Evolutionary conservation across 2,329 filamentous ascomycete species (phyloP), one percentile per base, ranked within the genome.

Genomic region (Trichophyton schoenleinii): DNA sequence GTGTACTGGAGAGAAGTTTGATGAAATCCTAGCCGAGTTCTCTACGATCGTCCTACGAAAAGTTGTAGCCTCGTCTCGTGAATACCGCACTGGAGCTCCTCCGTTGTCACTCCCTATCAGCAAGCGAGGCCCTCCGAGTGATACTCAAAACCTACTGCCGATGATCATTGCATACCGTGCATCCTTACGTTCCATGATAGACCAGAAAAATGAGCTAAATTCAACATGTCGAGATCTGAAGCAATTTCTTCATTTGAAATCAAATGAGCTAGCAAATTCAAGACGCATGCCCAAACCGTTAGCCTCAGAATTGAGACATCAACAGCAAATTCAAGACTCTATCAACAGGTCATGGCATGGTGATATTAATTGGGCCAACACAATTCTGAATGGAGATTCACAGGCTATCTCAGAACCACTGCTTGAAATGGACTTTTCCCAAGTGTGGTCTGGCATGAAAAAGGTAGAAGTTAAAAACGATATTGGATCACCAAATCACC

Each of bases 1-100:
- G 68, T 99, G 94, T 75, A 91, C 88, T 66, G 92, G 92, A 4
- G 91, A 96, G 60, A 86, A 89, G 65, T 83, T 97, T 60, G 91
- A 91, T 70, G 94, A 99, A 70, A 77, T 96, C 0, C 79, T 97
- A 31, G 84, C 89, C 2, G 80, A 84, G 0, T 95, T 99, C 68
- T 96, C 92, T 0, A 88, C 88, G 13, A 83, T 85, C 0, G 91
- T 96, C 0, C 73, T 97, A 64, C 88, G 88, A 69, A 90, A 87
- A 69, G 73, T 83, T 44, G 55, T 44, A 0, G 74, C 88, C 22
- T 22, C 58, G 3, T 42, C 61, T 22, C 18, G 41, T 6, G 49
- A 59, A 25, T 44, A 63, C 34, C 28, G 55, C 22, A 0, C 55
- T 22, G 73, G 11, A 68, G 34, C 55, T 22, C 55, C 55, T 8